These are phyloP conservation scores for Pterocarpus macrocarpus DNA, from an alignment of 306 rosid species.

Conservation along the genomic window DNA sequence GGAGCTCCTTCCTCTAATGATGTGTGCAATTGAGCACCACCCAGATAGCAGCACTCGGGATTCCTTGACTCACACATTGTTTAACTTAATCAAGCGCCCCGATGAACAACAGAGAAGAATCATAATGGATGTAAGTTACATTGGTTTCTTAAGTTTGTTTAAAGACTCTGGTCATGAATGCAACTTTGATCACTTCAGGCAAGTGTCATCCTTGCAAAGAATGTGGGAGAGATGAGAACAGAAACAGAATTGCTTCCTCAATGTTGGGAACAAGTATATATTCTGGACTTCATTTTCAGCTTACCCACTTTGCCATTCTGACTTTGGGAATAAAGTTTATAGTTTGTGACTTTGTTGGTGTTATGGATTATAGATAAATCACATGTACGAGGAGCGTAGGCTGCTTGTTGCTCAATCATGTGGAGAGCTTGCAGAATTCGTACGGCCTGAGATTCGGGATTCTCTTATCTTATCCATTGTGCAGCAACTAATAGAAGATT, in stretches of 20 bases:
- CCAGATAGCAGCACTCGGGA: conserved; percentile 91
- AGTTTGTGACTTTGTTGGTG: conserved; percentile 12
- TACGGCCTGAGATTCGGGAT: conserved; percentile 91
- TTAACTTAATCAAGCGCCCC: conserved; percentile 96
- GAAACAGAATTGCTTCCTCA: conserved; percentile 98
- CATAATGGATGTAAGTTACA: conserved; percentile 88
- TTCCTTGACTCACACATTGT: conserved; percentile 95
- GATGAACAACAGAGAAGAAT: conserved; percentile 91
- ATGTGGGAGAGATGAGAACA: conserved; percentile 98
- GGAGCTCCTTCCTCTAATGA: conserved; percentile 96
- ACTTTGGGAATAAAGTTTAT: conserved; percentile 17
- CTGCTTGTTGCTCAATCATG: conserved; percentile 98
- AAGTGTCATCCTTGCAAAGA: conserved; percentile 90
- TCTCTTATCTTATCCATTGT: conserved; percentile 94
- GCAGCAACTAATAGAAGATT: conserved; percentile 91
- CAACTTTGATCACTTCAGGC: conserved; percentile 67
- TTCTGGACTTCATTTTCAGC: conserved; percentile 24
- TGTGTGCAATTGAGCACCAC: conserved; percentile 97
- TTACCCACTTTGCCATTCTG: conserved; percentile 36
- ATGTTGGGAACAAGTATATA: conserved; percentile 98
- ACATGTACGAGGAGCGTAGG: conserved; percentile 96
- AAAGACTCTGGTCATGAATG: conserved; percentile 23
- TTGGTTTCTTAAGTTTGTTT: conserved; percentile 34
- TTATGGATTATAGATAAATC: conserved; percentile 74
- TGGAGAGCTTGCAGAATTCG: conserved; percentile 90